phyloP scores from a whole-genome alignment of 495 filamentous ascomycete species.

The Daldinia loculata region DNA sequence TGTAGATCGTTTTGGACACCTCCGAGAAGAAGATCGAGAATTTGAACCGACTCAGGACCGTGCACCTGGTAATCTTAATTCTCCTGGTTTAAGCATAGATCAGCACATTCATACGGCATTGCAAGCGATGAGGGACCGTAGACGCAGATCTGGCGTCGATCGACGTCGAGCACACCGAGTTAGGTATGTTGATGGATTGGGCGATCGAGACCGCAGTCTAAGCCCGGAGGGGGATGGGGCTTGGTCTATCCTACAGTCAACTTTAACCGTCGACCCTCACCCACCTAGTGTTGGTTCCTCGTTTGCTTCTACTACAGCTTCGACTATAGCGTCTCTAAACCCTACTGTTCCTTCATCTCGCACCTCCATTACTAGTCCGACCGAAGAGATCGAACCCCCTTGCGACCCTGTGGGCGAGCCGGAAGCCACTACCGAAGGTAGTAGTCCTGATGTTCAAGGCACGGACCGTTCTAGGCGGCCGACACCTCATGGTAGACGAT shows the following conservation, averaged over 20 bases:
- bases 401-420: slow-evolving; percentile 53
- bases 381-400: slow-evolving; percentile 45
- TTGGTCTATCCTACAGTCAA: slow-evolving; percentile 84
- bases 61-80: not conserved
- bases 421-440: slow-evolving; percentile 47
- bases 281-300: slow-evolving; percentile 82
- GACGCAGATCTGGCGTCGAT: not conserved
- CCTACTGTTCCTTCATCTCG: slow-evolving; percentile 46
- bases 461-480: slow-evolving; percentile 1
- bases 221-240: slow-evolving; percentile 74
- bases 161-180: not conserved
- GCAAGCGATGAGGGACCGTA: not conserved
- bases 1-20: not conserved
- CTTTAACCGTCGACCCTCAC: slow-evolving; percentile 80
- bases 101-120: not conserved
- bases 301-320: slow-evolving; percentile 73
- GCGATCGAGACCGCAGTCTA: slow-evolving; percentile 82
- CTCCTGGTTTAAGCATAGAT: not conserved
- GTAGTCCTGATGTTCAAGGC: slow-evolving; percentile 30
- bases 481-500: slow-evolving; percentile 29
- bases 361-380: slow-evolving; percentile 50
- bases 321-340: slow-evolving; percentile 48
- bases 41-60: not conserved
- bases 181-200: slow-evolving; percentile 71
- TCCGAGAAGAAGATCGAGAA: not conserved